Evolutionary conservation across 163 green algal genomes (phyloP).

Genomic region (Trebouxia gelatinosa): DNA sequence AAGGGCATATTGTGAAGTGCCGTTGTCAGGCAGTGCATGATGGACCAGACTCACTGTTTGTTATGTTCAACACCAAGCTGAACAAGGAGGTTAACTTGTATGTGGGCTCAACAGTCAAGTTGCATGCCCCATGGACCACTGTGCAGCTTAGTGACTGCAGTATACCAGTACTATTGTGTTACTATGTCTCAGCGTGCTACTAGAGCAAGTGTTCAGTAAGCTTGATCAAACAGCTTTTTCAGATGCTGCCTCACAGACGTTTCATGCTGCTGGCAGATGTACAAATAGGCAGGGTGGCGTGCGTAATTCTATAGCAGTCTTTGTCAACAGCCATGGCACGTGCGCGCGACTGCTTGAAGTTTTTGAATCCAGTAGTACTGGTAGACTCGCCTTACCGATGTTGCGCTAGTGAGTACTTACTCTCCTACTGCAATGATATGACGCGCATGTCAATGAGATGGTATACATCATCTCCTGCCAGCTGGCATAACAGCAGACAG

Average conservation of each 20-base stretch:
- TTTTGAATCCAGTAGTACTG: background rate
- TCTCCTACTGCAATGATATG: background rate
- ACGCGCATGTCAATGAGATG: background rate
- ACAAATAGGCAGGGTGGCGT: too few species aligned
- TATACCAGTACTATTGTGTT: constrained; percentile 11
- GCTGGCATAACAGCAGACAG: too few species aligned
- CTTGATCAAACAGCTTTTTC: background rate
- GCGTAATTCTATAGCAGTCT: background rate
- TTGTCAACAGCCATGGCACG: background rate
- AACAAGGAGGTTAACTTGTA: background rate
- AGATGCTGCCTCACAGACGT: too few species aligned
- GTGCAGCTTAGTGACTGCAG: background rate
- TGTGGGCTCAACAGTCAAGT: background rate
- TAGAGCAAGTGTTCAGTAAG: background rate
- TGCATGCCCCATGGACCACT: constrained; percentile 24
- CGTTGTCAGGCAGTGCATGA: background rate
- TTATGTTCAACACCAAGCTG: background rate
- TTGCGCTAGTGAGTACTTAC: too few species aligned
- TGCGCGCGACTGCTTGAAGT: background rate
- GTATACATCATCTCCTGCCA: background rate
- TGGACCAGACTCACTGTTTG: constrained; percentile 12
- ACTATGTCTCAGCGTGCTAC: background rate
- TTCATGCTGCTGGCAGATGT: too few species aligned
- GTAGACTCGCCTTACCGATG: too few species aligned
- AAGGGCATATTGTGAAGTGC: constrained; percentile 26